phyloP scores from a whole-genome alignment of 2,329 filamentous ascomycete species.

The Lasiodiplodia gonubiensis region DNA sequence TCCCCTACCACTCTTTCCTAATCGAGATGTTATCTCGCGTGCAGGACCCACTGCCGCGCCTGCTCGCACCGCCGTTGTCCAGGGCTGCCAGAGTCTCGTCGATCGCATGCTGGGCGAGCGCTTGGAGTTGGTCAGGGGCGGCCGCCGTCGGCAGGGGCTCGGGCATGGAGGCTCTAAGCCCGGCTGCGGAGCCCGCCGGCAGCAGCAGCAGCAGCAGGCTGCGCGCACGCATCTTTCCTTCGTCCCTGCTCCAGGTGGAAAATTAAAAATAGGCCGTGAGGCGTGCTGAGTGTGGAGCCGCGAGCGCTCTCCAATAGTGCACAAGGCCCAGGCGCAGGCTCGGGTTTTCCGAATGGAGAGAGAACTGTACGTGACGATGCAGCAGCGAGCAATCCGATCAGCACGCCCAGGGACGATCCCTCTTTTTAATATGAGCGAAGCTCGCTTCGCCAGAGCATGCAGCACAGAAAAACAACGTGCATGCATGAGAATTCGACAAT shows the following conservation, averaged over 20 bases:
- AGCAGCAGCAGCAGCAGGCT: too few species aligned
- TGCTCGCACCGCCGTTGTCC: neutral
- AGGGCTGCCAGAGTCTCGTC: neutral
- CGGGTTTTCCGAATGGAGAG: neutral
- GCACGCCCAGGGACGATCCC: neutral
- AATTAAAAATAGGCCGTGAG: neutral
- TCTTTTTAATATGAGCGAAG: neutral
- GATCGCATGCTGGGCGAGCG: neutral
- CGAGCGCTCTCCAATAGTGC: neutral
- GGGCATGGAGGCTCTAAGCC: too few species aligned
- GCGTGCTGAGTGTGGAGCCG: neutral
- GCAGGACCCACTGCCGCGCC: neutral
- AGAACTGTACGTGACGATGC: neutral
- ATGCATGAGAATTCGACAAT: neutral
- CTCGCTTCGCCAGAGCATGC: neutral
- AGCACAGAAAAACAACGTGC: neutral
- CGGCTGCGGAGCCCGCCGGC: too few species aligned
- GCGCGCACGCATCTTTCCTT: neutral
- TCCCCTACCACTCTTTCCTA: constrained; percentile 10
- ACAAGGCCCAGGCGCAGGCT: neutral
- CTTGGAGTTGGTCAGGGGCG: neutral
- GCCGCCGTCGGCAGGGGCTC: neutral
- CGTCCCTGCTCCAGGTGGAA: neutral
- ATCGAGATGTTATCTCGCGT: neutral
- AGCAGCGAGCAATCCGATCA: neutral